Evolutionary conservation across 225 moss, liverwort and hornwort species (phyloP), one percentile per base, ranked within the genome.

Genomic region (Antitrichia curtipendula): DNA sequence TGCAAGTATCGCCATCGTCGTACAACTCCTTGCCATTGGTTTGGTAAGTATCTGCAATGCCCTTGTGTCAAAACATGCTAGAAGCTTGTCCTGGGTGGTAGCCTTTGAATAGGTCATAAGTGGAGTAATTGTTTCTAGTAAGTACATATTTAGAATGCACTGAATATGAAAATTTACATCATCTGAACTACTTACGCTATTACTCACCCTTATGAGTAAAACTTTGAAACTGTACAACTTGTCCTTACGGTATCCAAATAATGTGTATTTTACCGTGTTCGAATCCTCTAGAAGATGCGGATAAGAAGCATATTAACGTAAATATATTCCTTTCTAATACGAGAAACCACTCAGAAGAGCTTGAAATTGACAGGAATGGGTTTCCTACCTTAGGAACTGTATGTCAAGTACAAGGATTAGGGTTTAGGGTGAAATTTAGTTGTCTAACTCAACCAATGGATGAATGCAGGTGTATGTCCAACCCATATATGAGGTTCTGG

Each of bases 401-500:
- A 29, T 61, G 38, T 53, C 9, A 36, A n/a, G 29, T 14, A 4
- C 50, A n/a, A n/a, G 75, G 13, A 76, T 66, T 87, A 29, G 61
- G 86, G 60, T 40, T 60, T 60, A 40, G 49, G 60, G 36, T 80
- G 28, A 40, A 58, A 45, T 65, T 34, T 40, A 18, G 81, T 29
- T 34, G 45, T 69, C 32, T 80, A 28, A 74, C 49, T 25, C 45
- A 24, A 74, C 13, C 54, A 81, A 61, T 71, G 43, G 49, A 61
- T 84, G 76, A 15, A 61, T 85, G 89, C 92, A 95, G 95, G 92
- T 95, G 47, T 93, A 95, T 22, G 84, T 91, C 31, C 93, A 95
- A 78, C 93, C 95, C 36, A 84, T 88, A 20, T 92, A 89, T 12
- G 95, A 95, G 76, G 91, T 95, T 8, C 83, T 95, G 52, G 95